These are phyloP conservation scores for Diaporthe vexans DNA, from an alignment of 2,329 filamentous ascomycete species.

Conservation along the genomic window DNA sequence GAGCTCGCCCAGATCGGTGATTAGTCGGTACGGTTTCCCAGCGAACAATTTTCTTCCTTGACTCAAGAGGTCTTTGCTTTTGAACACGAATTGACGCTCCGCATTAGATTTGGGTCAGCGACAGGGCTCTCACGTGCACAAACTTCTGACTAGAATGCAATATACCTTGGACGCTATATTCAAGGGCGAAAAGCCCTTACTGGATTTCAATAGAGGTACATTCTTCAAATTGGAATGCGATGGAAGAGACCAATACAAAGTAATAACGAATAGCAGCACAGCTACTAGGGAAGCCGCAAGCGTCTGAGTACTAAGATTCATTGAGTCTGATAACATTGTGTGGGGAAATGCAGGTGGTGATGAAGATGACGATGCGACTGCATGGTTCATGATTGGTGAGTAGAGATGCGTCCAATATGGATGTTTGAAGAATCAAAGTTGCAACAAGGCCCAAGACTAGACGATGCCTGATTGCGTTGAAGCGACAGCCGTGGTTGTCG, in stretches of 20 bases:
- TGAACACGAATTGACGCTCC: not conserved
- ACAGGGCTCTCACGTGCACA: no score
- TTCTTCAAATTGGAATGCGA: not conserved
- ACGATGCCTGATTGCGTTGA: no score
- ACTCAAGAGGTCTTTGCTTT: not conserved
- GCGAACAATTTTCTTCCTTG: not conserved
- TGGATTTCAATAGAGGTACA: not conserved
- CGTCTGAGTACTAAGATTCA: not conserved
- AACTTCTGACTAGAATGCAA: not conserved
- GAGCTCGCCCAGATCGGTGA: slow-evolving; percentile 5
- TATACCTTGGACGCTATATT: slow-evolving; percentile 10
- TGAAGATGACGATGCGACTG: no score
- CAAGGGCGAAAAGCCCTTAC: not conserved
- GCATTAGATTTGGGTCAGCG: not conserved
- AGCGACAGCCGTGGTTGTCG: no score
- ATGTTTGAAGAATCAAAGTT: no score
- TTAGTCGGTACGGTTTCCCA: slow-evolving; percentile 6
- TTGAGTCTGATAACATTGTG: not conserved
- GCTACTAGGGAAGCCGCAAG: not conserved
- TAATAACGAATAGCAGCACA: not conserved
- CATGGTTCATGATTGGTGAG: no score
- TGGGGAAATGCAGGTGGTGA: not conserved
- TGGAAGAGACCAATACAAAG: not conserved
- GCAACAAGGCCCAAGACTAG: no score
- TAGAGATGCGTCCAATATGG: no score